phyloP scores from a whole-genome alignment of 495 filamentous ascomycete genomes.

The Penicillium steckii region DNA sequence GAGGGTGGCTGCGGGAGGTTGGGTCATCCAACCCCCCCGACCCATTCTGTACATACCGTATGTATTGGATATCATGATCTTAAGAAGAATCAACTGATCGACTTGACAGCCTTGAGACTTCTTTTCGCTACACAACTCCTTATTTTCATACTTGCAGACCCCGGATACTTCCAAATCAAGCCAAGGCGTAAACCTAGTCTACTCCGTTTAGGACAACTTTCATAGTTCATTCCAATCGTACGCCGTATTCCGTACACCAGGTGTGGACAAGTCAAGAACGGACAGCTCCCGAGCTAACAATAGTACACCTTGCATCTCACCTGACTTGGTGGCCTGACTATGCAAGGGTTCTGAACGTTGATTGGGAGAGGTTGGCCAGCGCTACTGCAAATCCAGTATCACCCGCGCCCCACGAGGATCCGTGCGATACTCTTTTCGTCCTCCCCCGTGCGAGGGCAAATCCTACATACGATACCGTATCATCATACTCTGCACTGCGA shows the following conservation, averaged over 20 bases:
- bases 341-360: constrained; percentile 24
- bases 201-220: too few relatives aligned
- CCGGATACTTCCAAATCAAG: constrained; percentile 1
- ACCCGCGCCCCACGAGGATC: constrained; percentile 1
- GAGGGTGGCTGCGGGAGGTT: background rate
- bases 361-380: constrained; percentile 20
- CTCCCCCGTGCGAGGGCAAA: constrained; percentile 4
- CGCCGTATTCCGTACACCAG: too few relatives aligned
- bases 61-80: background rate
- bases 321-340: constrained; percentile 32
- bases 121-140: constrained; percentile 17
- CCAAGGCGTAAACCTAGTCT: constrained; percentile 9
- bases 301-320: constrained; percentile 42
- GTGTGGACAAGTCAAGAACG: background rate
- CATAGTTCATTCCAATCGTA: background rate
- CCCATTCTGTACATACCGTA: background rate
- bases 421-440: constrained; percentile 3
- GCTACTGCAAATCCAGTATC: constrained; percentile 12
- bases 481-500: constrained; percentile 40
- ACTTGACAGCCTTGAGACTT: background rate
- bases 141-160: background rate
- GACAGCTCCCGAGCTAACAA: constrained; percentile 29
- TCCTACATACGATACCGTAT: constrained; percentile 13
- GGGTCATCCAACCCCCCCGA: background rate
- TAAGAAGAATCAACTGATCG: background rate